Evolutionary conservation across 2,329 filamentous ascomycete genomes (phyloP), one percentile per base, ranked within the genome.

Genomic region (Fusarium sp.): DNA sequence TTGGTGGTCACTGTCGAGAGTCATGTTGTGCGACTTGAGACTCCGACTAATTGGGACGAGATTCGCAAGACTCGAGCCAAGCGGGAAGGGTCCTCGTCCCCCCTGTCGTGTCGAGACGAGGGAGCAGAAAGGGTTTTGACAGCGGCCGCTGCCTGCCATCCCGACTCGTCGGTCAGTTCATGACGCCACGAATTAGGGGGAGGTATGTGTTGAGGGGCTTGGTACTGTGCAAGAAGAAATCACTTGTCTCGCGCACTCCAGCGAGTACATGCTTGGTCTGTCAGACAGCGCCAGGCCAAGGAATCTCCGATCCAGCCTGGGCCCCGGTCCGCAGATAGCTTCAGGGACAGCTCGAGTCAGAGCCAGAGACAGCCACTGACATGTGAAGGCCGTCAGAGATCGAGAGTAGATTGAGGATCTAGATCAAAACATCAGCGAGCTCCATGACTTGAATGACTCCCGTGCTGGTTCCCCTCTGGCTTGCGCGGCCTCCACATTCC

Each of bases 321-420:
- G 27, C 64, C 54, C 59, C 33, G 54, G 52, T 43, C 68, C 68
- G 57, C 64, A 71, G 68, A 63, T 71, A 73, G 67, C 66, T 68
- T 63, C 68, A 74, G 68, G 71, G 54, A 65, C 71, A 68, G 20
- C 12, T 37, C 47, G 33, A 27, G 54, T 62, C 59, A 70, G 20
- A 47, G 43, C 15, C 43, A 47, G 43, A 25, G 43, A 65, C 71
- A 71, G 54, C 37, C 63, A 61, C 65, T 73, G 71, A 74, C 71
- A 73, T 73, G 71, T 73, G 71, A 73, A 73, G 63, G 37, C 58
- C 68, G 68, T 58, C 70, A 43, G 10, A 57, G 63, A 73, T 73
- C 63, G 67, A 74, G 71, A 58, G 59, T 12, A 54, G 59, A 72
- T 37, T 47, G 54, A 54, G 45, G 58, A 74, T 74, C 71, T 72